Base-by-base conservation (phyloP, 129 eudicot genomes). In the Chrysanthemum makinoi region DNA sequence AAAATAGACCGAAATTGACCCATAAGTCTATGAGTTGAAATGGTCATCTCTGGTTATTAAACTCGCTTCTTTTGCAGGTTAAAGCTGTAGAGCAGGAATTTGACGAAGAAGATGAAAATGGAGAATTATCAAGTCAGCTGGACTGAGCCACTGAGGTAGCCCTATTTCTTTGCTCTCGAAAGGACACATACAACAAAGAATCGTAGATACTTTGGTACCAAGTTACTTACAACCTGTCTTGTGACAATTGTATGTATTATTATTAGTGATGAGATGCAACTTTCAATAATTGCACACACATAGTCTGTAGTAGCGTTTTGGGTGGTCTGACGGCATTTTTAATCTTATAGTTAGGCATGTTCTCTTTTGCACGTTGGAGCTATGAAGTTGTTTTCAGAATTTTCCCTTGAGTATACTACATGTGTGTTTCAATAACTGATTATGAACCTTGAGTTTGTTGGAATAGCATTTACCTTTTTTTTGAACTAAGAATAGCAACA, bases 1-100 rank as follows among this genome's bases (percentile, higher is more conserved):
- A 19, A 55, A 52, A 54, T 69, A 18, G 9, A 43, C 61, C 5
- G 3, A 14, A 10, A 33, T 49, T 13, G 61, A 50, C 61, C 9
- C 15, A 10, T 22, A 13, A 13, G 15, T 55, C 26, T 4, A 59
- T 26, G 58, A 61, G 50, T 24, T 72, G 24, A 72, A 59, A 15
- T 60, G 3, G 28, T 15, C 11, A 22, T 39, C 3, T 60, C 49
- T 50, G 22, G 44, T 70, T 19, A 60, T 70, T 70, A 30, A 77
- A 44, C 56, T 61, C 30, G 52, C 50, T 66, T 67, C 48, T 24
- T 76, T 53, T 70, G 26, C 78, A 87, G 94, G 98, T 94, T 33
- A 89, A 86, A 82, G 74, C 88, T 3, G 98, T 94, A 65, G 98
- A 94, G 74, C 97, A 94, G 66, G 98, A 94, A 76, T 54, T 94